These are phyloP conservation scores for Blepharisma japonicum DNA, from an alignment of 73 alveolate genomes.

Conservation along the genomic window DNA sequence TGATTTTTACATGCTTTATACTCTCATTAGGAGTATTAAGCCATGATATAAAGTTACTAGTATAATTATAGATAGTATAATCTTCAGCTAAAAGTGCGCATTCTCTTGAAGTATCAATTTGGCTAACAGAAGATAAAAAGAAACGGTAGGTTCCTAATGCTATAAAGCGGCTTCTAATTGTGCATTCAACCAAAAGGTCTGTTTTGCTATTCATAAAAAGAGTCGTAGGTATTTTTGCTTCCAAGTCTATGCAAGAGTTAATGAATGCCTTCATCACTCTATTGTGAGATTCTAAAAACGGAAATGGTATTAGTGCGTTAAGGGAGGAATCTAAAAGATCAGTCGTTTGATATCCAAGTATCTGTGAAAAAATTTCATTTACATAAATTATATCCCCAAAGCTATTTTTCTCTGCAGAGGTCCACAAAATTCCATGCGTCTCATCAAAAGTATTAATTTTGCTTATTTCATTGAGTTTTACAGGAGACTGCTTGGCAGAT, in stretches of 20 bases:
- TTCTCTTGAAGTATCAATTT: too few species aligned
- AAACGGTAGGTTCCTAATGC: not conserved
- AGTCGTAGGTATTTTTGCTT: not conserved
- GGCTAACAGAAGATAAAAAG: too few species aligned
- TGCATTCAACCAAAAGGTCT: not conserved
- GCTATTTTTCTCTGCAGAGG: not conserved
- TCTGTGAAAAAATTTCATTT: not conserved
- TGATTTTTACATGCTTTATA: too few species aligned
- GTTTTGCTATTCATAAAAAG: not conserved
- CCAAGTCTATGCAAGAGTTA: not conserved
- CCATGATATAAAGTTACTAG: too few species aligned
- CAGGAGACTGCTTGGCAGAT: too few species aligned
- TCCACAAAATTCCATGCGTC: too few species aligned
- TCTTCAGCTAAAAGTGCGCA: too few species aligned
- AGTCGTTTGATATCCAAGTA: not conserved
- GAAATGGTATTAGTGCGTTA: not conserved
- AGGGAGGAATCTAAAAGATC: not conserved
- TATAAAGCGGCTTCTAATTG: not conserved
- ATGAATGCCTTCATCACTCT: not conserved
- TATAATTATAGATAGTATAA: too few species aligned
- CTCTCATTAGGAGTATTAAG: too few species aligned
- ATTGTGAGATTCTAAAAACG: not conserved
- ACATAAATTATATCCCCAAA: constrained; percentile 4
- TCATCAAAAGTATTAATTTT: too few species aligned
- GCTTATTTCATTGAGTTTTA: too few species aligned